phyloP scores from a whole-genome alignment of 2,329 filamentous ascomycete species.

The Penicillium sp. region DNA sequence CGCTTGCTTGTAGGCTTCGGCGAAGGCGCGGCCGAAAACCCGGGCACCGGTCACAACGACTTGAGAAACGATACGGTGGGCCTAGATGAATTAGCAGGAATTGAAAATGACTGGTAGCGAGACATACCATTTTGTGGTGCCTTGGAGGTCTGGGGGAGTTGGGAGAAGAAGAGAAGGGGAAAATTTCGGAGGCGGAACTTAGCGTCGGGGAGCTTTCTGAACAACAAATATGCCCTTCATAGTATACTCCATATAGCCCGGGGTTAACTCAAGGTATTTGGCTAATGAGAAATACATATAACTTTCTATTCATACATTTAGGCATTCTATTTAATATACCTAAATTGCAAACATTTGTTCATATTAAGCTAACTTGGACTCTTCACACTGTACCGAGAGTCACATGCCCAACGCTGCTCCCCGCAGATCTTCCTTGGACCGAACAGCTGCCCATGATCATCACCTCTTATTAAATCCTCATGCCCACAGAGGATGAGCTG shows the following conservation, averaged over 20 bases:
- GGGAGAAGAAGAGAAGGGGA: conserved; percentile 26
- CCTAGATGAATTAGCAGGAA: conserved; percentile 54
- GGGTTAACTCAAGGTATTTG: not conserved
- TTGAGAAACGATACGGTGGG: conserved; percentile 91
- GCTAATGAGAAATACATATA: no score
- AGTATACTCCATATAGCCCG: not conserved
- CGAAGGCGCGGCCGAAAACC: conserved; percentile 88
- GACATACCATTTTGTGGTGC: conserved; percentile 29
- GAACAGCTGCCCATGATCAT: conserved; percentile 14
- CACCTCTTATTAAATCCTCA: conserved; percentile 18
- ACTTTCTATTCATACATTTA: not conserved
- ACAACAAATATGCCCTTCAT: not conserved
- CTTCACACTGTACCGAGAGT: conserved; percentile 14
- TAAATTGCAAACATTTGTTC: not conserved
- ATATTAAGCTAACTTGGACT: not conserved
- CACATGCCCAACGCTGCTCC: conserved; percentile 25
- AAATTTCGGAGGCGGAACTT: conserved; percentile 30
- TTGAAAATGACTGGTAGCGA: not conserved
- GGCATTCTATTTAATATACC: not conserved
- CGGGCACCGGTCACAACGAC: conserved; percentile 88
- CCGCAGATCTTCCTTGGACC: conserved; percentile 26
- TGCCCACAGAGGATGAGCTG: conserved; percentile 29
- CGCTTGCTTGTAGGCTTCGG: conserved; percentile 94
- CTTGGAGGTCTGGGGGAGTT: conserved; percentile 21
- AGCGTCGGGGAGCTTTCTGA: conserved; percentile 22